phyloP scores from a whole-genome alignment of 352 stramenopile species.

The Pythium vanterpoolii region DNA sequence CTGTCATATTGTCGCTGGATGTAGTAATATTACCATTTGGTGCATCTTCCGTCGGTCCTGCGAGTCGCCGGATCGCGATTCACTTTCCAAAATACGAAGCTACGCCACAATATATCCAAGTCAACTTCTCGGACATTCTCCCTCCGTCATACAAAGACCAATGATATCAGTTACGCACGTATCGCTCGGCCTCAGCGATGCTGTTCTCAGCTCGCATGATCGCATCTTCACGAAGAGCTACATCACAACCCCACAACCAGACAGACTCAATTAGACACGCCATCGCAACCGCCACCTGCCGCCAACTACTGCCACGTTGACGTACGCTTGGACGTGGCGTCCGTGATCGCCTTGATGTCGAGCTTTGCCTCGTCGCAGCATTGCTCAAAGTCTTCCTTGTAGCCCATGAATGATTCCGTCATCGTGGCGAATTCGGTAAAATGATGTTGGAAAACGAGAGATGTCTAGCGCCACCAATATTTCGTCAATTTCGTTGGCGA shows the following conservation, averaged over 20 bases:
- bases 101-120: conserved; percentile 10
- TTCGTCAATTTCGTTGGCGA: not conserved
- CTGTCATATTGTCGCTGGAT: not conserved
- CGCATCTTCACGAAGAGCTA: conserved; percentile 46
- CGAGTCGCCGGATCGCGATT: conserved; percentile 70
- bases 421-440: conserved; percentile 28
- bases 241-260: conserved; percentile 5
- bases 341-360: conserved; percentile 62
- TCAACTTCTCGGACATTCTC: not conserved
- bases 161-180: conserved; percentile 33
- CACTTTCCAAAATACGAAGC: conserved; percentile 82
- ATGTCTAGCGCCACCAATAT: not conserved
- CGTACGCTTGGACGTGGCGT: conserved; percentile 29
- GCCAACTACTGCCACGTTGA: not conserved
- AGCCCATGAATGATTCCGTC: conserved; percentile 77
- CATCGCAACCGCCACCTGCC: not conserved
- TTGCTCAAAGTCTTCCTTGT: conserved; percentile 84
- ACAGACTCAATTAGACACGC: not conserved
- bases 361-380: conserved; percentile 72
- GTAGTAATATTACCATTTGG: conserved; percentile 39
- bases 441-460: not conserved
- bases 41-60: conserved; percentile 84
- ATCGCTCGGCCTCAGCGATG: conserved; percentile 76
- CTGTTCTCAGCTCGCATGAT: conserved; percentile 55
- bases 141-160: not conserved